These are phyloP conservation scores for Laburnicola sp. DNA, from an alignment of 2,329 filamentous ascomycete species.

Conservation along the genomic window DNA sequence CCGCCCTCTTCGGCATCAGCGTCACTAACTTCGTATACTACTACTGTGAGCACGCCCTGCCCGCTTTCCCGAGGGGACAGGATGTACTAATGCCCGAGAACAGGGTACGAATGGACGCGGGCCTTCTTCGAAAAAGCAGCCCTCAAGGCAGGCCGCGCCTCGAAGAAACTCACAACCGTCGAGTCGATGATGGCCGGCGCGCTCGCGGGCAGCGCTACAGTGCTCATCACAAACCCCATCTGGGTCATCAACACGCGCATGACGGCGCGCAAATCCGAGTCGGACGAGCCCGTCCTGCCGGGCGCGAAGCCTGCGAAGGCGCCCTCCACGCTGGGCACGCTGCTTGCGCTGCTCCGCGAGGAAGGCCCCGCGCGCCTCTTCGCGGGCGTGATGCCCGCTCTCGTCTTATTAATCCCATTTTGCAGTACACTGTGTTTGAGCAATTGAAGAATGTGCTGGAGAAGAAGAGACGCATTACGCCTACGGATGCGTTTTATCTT, in stretches of 20 bases:
- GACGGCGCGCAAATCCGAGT: conserved; percentile 79
- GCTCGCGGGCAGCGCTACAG: conserved; percentile 88
- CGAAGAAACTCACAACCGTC: conserved; percentile 81
- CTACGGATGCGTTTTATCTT: conserved; percentile 84
- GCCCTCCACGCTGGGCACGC: conserved; percentile 77
- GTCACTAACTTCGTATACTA: conserved; percentile 99
- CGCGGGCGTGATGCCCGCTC: conserved; percentile 85
- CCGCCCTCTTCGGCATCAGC: conserved; percentile 94
- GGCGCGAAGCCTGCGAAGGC: conserved; percentile 54
- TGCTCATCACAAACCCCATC: conserved; percentile 96
- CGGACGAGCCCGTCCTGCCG: conserved; percentile 45
- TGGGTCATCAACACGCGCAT: conserved; percentile 99
- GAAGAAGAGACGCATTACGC: conserved; percentile 74
- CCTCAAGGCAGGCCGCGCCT: conserved; percentile 69
- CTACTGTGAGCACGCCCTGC: conserved; percentile 66
- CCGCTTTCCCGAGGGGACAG: not conserved
- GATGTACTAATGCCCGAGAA: conserved; percentile 2
- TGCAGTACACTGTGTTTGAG: conserved; percentile 98
- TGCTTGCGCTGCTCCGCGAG: conserved; percentile 76
- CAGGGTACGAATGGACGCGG: conserved; percentile 93
- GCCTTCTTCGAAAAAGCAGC: conserved; percentile 81
- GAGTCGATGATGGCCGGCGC: conserved; percentile 96
- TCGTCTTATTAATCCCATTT: conserved; percentile 96
- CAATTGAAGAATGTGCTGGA: conserved; percentile 93
- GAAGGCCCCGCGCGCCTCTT: conserved; percentile 88